Percentiles rank a stretch among this genome's conserved stretches.
Conservation (phyloP, 2,329 filamentous ascomycete species). For the Diplodia seriata region DNA sequence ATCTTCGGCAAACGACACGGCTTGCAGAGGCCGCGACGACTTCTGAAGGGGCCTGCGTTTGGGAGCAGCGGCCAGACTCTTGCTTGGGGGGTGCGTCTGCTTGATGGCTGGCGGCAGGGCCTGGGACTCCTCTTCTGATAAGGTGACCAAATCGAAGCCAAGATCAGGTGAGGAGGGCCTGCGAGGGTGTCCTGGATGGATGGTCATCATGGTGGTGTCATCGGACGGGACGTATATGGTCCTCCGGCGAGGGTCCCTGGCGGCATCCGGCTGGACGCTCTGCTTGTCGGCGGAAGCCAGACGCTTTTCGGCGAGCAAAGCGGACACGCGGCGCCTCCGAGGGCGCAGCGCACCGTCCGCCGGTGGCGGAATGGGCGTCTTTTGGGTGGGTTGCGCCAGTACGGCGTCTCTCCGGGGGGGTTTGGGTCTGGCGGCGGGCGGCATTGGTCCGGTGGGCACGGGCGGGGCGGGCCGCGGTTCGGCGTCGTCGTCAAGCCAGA, state of each 20-base stretch:
- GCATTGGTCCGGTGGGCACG: conserved; percentile 25
- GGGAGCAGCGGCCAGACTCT: conserved; percentile 55
- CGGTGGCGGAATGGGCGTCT: conserved; percentile 39
- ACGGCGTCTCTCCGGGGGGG: conserved; percentile 39
- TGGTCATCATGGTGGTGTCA: conserved; percentile 59
- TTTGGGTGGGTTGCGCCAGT: conserved; percentile 48
- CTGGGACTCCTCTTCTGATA: conserved; percentile 49
- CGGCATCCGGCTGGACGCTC: conserved; percentile 44
- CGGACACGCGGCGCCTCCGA: conserved; percentile 47
- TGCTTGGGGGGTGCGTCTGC: conserved; percentile 45
- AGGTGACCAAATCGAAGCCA: conserved; percentile 47
- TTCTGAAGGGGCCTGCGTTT: conserved; percentile 60
- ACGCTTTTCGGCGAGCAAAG: conserved; percentile 40
- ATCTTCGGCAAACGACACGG: conserved; percentile 52
- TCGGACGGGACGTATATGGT: conserved; percentile 61
- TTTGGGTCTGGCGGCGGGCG: conserved; percentile 37
- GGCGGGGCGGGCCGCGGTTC: conserved; percentile 32
- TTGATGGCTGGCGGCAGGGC: conserved; percentile 41
- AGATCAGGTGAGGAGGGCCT: conserved; percentile 47
- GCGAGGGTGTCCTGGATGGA: conserved; percentile 55
- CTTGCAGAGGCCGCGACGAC: conserved; percentile 49
- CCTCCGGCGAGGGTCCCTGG: conserved; percentile 53
- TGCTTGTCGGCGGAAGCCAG: conserved; percentile 26
- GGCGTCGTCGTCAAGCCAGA: conserved; percentile 48
- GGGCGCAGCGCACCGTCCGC: conserved; percentile 37